Evolutionary conservation across 1,284 basidiomycete species (phyloP).

Genomic region (Microbotryum violaceum): DNA sequence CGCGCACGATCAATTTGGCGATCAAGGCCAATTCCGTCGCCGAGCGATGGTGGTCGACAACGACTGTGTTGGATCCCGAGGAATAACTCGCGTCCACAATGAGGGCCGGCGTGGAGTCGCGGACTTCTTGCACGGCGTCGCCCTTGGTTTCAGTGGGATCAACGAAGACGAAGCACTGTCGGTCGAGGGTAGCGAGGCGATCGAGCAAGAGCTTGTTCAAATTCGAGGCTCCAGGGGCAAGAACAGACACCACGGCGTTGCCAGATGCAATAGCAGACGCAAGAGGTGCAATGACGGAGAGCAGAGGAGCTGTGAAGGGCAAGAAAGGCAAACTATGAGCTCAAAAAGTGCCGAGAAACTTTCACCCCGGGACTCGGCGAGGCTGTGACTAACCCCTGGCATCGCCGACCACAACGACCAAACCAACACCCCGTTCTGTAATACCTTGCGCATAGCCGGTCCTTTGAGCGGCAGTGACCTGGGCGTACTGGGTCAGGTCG

Average conservation of each 20-base stretch:
- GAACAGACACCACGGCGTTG: not conserved
- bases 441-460: not conserved
- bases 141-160: not conserved
- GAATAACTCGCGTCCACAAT: not conserved
- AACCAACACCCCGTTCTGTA: not conserved
- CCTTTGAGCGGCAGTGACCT: not conserved
- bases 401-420: not conserved
- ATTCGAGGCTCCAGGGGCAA: not conserved
- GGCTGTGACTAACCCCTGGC: not conserved
- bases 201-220: not conserved
- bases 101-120: too few relatives aligned
- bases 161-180: constrained; percentile 2
- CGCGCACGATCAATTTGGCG: constrained; percentile 5
- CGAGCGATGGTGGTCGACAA: not conserved
- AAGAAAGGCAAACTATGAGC: not conserved
- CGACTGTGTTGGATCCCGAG: not conserved
- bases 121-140: not conserved
- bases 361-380: not conserved
- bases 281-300: constrained; percentile 2
- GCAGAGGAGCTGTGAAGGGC: not conserved
- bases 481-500: not conserved
- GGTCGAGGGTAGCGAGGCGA: not conserved
- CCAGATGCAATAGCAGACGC: constrained; percentile 2
- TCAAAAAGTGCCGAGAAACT: not conserved
- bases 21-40: not conserved